A percentile compares a stretch with the other conserved stretches of the same genome.
These are phyloP conservation scores for Colletotrichum melonis DNA, from an alignment of 2,329 filamentous ascomycete genomes.

Conservation along the genomic window DNA sequence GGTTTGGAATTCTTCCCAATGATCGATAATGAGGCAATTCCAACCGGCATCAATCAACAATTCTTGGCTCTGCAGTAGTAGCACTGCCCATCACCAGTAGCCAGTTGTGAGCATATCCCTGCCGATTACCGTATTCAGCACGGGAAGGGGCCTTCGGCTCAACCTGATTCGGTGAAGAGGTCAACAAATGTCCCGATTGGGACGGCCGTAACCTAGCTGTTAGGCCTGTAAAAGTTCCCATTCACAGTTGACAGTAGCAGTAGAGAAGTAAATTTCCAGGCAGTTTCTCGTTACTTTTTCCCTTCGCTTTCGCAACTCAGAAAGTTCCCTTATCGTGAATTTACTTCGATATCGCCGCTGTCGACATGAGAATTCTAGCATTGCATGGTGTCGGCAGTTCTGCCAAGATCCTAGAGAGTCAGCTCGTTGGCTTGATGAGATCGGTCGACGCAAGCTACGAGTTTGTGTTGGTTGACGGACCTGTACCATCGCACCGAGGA, in stretches of 20 bases:
- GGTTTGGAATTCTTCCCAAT: too few species aligned
- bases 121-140: neutral
- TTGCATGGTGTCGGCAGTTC: constrained; percentile 27
- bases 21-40: too few species aligned
- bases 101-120: neutral
- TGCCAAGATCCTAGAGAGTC: constrained; percentile 24
- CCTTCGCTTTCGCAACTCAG: neutral
- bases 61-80: neutral
- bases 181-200: neutral
- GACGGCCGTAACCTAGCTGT: too few species aligned
- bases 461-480: constrained; percentile 31
- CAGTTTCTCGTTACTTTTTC: neutral
- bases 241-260: too few species aligned
- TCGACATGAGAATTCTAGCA: constrained; percentile 27
- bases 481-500: constrained; percentile 12
- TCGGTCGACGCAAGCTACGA: constrained; percentile 31
- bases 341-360: neutral
- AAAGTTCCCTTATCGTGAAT: neutral
- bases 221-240: too few species aligned
- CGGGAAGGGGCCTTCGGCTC: neutral
- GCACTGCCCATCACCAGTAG: neutral
- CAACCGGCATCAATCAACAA: neutral
- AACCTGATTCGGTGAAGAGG: neutral
- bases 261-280: neutral
- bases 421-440: constrained; percentile 16